A percentile compares a stretch with the other conserved stretches of the same genome.
Conservation (phyloP, 2,329 filamentous ascomycete species). For the Cladosporium sp. region DNA sequence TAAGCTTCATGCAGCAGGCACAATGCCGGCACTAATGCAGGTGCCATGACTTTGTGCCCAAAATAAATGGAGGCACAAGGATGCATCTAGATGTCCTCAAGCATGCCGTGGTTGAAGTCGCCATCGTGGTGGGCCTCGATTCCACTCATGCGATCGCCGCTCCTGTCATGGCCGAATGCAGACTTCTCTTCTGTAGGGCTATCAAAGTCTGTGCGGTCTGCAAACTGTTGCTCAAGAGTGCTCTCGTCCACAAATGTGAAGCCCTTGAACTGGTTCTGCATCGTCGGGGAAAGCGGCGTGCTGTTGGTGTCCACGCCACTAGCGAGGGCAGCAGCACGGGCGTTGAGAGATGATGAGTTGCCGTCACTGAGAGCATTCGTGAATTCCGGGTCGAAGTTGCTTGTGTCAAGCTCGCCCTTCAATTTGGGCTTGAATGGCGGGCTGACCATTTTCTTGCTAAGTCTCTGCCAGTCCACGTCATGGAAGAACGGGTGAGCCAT, state of each 20-base stretch:
- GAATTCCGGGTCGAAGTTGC: conserved; percentile 98
- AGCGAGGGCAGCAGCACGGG: conserved; percentile 82
- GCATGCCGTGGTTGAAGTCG: conserved; percentile 50
- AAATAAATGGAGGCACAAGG: neutral
- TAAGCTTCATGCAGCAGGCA: conserved; percentile 11
- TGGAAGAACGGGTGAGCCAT: conserved; percentile 93
- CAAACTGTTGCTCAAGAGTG: conserved; percentile 81
- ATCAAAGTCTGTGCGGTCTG: conserved; percentile 39
- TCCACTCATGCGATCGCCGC: conserved; percentile 54
- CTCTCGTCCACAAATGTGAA: conserved; percentile 99
- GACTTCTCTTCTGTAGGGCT: conserved; percentile 20
- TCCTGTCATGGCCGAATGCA: conserved; percentile 29
- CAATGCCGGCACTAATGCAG: neutral
- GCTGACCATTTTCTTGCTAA: conserved; percentile 87
- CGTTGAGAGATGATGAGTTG: conserved; percentile 81
- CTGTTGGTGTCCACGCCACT: conserved; percentile 79
- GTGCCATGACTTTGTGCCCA: neutral
- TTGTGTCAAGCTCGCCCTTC: conserved; percentile 92
- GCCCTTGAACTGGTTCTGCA: conserved; percentile 97
- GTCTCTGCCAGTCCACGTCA: conserved; percentile 88
- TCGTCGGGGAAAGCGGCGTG: conserved; percentile 88
- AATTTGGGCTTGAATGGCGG: conserved; percentile 98
- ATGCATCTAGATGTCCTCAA: conserved; percentile 36
- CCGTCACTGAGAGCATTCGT: conserved; percentile 89
- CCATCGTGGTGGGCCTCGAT: conserved; percentile 46